A percentile compares a stretch with the other conserved stretches of the same genome.
Conservation (phyloP, 148 eudicot genomes). For the Camellia lanceoleosa region DNA sequence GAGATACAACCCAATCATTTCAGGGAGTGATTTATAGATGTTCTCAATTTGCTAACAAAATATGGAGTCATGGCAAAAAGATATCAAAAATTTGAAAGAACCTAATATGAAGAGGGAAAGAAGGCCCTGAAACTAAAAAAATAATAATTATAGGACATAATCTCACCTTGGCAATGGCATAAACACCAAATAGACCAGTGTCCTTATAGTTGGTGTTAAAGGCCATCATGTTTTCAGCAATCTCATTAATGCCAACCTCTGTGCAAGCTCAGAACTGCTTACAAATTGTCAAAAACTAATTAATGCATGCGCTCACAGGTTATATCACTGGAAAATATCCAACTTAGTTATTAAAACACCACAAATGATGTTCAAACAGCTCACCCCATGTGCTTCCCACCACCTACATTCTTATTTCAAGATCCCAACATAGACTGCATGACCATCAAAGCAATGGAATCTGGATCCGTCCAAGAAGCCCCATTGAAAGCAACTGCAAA, state of each 20-base stretch:
- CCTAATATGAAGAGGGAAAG: background rate
- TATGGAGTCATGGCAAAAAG: background rate
- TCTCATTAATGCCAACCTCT: constrained; percentile 70
- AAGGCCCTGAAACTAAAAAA: background rate
- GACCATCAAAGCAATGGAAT: constrained; percentile 92
- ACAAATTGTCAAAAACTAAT: constrained; percentile 13
- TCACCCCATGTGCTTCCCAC: constrained; percentile 94
- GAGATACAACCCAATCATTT: background rate
- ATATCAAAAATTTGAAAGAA: background rate
- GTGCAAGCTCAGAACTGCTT: constrained; percentile 76
- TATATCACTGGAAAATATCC: background rate
- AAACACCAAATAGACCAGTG: constrained; percentile 90
- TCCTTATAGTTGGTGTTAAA: constrained; percentile 91
- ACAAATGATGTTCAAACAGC: constrained; percentile 8
- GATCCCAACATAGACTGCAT: constrained; percentile 87
- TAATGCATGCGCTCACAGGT: constrained; percentile 10
- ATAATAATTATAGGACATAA: background rate
- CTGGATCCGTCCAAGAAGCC: constrained; percentile 94
- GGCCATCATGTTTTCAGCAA: constrained; percentile 94
- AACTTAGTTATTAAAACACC: background rate
- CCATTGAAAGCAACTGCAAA: constrained; percentile 92
- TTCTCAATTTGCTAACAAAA: background rate
- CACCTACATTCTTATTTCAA: constrained; percentile 72
- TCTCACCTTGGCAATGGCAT: constrained; percentile 88
- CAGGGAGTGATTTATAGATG: background rate